Evolutionary conservation across 495 filamentous ascomycete genomes (phyloP).

Genomic region (Rusavskia elegans): DNA sequence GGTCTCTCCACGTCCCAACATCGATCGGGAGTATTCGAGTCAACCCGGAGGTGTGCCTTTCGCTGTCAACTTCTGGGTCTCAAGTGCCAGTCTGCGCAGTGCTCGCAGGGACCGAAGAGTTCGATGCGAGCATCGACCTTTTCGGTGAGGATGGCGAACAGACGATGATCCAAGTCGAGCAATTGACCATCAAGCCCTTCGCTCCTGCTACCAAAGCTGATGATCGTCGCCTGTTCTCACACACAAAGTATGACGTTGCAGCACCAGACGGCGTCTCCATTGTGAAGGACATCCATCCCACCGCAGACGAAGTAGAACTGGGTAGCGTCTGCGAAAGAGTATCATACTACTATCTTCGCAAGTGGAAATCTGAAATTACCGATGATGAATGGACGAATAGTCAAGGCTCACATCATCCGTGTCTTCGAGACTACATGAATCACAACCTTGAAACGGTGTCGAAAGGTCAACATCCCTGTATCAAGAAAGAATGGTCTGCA

Average conservation of each 20-base stretch:
- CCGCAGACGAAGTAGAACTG: slow-evolving; percentile 5
- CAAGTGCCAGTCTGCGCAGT: slow-evolving; percentile 1
- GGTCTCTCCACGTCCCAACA: slow-evolving; percentile 9
- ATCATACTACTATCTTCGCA: slow-evolving; percentile 14
- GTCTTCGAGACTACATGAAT: slow-evolving; percentile 6
- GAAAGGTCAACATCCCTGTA: slow-evolving; percentile 2
- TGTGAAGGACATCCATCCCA: not conserved
- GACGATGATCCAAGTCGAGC: slow-evolving; percentile 18
- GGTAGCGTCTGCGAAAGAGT: slow-evolving; percentile 12
- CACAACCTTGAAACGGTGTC: not conserved
- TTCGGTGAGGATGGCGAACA: slow-evolving; percentile 7
- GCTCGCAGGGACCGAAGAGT: not conserved
- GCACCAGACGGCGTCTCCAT: not conserved
- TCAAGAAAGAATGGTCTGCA: slow-evolving; percentile 16
- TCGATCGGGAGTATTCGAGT: slow-evolving; percentile 4
- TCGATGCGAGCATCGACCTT: slow-evolving; percentile 5
- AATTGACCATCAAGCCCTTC: slow-evolving; percentile 7
- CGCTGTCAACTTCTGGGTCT: not conserved
- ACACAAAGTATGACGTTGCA: not conserved
- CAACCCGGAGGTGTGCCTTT: slow-evolving; percentile 1
- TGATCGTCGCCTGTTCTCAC: slow-evolving; percentile 4
- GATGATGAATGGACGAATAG: slow-evolving; percentile 2
- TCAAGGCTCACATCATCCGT: not conserved
- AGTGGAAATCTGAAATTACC: slow-evolving; percentile 4
- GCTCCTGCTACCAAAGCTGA: slow-evolving; percentile 2